These are phyloP conservation scores for Coniferiporia weirii DNA, from an alignment of 1,284 basidiomycete genomes.

Conservation along the genomic window DNA sequence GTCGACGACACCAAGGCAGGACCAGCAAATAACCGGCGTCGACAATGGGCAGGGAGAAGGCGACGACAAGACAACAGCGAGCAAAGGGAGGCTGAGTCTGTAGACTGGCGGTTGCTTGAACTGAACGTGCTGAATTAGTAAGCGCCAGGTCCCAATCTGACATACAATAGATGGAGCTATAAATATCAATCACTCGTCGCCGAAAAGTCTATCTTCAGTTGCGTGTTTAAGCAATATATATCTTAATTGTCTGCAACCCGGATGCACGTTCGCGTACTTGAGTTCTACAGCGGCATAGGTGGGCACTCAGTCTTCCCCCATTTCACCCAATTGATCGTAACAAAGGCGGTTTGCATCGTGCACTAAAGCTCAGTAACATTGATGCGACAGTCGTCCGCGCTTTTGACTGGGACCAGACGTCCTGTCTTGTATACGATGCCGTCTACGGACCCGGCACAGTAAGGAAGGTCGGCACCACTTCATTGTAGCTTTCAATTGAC, in stretches of 20 bases:
- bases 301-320: not conserved
- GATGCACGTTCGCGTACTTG: conserved; percentile 47
- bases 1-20: no score
- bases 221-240: no score
- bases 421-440: conserved; percentile 57
- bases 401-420: conserved; percentile 74
- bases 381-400: conserved; percentile 47
- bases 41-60: not conserved
- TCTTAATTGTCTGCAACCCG: no score
- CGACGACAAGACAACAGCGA: not conserved
- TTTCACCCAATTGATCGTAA: not conserved
- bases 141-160: not conserved
- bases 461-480: conserved; percentile 39
- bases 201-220: not conserved
- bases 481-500: not conserved
- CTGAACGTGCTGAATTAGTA: not conserved
- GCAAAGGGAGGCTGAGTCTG: not conserved
- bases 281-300: conserved; percentile 78
- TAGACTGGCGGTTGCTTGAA: not conserved
- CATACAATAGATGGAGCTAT: no score
- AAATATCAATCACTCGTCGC: not conserved
- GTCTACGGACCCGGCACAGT: conserved; percentile 47
- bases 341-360: conserved; percentile 65
- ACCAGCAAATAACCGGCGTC: no score
- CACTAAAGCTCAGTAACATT: conserved; percentile 48